These are phyloP conservation scores for Polytrichum formosum DNA, from an alignment of 225 moss, liverwort and hornwort species.

Conservation along the genomic window DNA sequence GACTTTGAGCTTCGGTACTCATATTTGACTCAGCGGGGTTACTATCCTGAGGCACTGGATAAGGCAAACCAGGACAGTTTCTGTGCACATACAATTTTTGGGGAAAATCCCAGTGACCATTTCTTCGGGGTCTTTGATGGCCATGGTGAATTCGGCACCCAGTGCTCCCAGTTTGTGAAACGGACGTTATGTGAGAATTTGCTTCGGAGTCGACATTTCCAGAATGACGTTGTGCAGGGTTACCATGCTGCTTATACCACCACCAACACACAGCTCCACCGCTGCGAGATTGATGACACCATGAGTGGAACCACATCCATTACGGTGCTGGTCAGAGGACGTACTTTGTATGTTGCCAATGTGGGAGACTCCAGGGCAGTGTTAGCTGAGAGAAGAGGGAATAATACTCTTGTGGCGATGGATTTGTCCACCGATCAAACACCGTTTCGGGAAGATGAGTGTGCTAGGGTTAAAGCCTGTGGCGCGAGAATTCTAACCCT, in stretches of 20 bases:
- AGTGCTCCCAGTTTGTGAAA: conserved; percentile 93
- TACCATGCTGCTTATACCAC: conserved; percentile 70
- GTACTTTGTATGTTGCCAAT: conserved; percentile 86
- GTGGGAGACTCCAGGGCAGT: conserved; percentile 94
- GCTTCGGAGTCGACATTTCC: conserved; percentile 62
- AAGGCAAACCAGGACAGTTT: conserved; percentile 96
- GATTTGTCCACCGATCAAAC: conserved; percentile 92
- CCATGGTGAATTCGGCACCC: conserved; percentile 91
- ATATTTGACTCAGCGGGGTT: conserved; percentile 85
- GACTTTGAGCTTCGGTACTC: conserved; percentile 77
- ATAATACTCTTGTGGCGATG: conserved; percentile 44
- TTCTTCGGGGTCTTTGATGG: conserved; percentile 98
- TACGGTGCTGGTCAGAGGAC: conserved; percentile 80
- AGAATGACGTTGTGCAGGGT: conserved; percentile 68
- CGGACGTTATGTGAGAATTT: conserved; percentile 72
- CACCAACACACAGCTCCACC: conserved; percentile 87
- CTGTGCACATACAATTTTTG: conserved; percentile 77
- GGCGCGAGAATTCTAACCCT: conserved; percentile 89
- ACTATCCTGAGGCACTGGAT: conserved; percentile 92
- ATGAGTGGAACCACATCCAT: conserved; percentile 98
- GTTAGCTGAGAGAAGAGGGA: conserved; percentile 67
- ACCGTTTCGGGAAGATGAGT: conserved; percentile 88
- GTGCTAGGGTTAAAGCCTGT: conserved; percentile 57
- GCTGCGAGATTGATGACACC: conserved; percentile 70
- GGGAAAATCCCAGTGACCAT: conserved; percentile 68